phyloP scores from a whole-genome alignment of 352 stramenopile genomes.

The Stephanocyclus meneghinianus region DNA sequence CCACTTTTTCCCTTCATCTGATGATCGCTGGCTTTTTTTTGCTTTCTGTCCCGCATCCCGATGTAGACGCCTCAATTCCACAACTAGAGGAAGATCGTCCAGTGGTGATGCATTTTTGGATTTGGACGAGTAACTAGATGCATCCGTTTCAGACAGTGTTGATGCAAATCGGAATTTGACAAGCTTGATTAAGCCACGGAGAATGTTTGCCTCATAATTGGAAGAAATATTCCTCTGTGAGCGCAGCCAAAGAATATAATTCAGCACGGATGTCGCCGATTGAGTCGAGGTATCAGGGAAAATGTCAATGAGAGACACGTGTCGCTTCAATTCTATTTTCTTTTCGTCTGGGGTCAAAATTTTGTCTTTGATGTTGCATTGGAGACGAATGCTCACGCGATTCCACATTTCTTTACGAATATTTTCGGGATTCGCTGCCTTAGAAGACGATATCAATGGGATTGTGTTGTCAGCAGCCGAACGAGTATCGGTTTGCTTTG shows the following conservation, averaged over 20 bases:
- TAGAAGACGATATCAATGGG: no score
- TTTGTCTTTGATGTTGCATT: not conserved
- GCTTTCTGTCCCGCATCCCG: conserved; percentile 69
- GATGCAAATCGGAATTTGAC: conserved; percentile 58
- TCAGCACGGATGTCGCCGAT: conserved; percentile 69
- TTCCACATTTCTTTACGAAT: conserved; percentile 35
- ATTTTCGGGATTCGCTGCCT: conserved; percentile 6
- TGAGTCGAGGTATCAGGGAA: conserved; percentile 68
- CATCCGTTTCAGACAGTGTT: conserved; percentile 5
- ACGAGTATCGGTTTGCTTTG: not conserved
- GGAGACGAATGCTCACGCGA: not conserved
- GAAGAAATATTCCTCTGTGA: conserved; percentile 62
- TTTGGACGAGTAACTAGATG: not conserved
- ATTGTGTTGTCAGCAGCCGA: no score
- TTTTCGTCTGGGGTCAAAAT: conserved; percentile 1
- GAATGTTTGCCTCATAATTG: conserved; percentile 83
- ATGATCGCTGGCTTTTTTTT: conserved; percentile 64
- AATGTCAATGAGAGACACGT: conserved; percentile 66
- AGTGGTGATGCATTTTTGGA: conserved; percentile 39
- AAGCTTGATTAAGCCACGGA: conserved; percentile 81
- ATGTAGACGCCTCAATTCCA: conserved; percentile 79
- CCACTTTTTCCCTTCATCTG: conserved; percentile 82
- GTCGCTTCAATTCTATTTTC: conserved; percentile 25
- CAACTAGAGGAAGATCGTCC: conserved; percentile 77
- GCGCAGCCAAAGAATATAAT: conserved; percentile 80